phyloP scores from a whole-genome alignment of 2,329 filamentous ascomycete species.

The Neodidymelliopsis sp. region DNA sequence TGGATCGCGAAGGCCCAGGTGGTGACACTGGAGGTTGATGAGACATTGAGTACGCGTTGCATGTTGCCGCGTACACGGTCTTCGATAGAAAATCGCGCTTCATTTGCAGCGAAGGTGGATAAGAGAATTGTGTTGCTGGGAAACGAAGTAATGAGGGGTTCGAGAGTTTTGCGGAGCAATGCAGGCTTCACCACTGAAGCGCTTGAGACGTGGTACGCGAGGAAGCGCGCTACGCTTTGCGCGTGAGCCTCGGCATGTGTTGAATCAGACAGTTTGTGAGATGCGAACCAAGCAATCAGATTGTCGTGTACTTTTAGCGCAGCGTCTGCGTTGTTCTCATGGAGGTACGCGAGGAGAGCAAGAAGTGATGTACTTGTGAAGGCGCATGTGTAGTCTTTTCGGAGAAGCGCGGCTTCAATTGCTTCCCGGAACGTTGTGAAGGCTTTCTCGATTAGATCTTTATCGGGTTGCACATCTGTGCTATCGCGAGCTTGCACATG shows the following conservation, averaged over 20 bases:
- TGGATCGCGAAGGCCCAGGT: slow-evolving; percentile 64
- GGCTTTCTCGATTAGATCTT: not conserved
- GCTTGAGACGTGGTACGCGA: slow-evolving; percentile 70
- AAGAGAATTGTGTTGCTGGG: slow-evolving; percentile 81
- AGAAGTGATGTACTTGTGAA: slow-evolving; percentile 67
- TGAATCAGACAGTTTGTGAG: slow-evolving; percentile 27
- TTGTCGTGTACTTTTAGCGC: slow-evolving; percentile 50
- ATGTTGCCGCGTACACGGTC: slow-evolving; percentile 78
- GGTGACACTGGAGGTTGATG: slow-evolving; percentile 50
- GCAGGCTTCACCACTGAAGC: slow-evolving; percentile 72
- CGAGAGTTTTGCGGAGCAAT: slow-evolving; percentile 68
- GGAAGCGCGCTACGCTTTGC: slow-evolving; percentile 71
- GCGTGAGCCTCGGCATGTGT: slow-evolving; percentile 68
- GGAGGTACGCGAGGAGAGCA: slow-evolving; percentile 72
- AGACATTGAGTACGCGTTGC: slow-evolving; percentile 47
- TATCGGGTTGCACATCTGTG: not conserved
- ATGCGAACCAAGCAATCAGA: slow-evolving; percentile 31
- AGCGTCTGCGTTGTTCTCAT: slow-evolving; percentile 40
- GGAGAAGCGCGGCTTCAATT: slow-evolving; percentile 64
- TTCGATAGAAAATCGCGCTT: slow-evolving; percentile 74
- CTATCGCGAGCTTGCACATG: too few species aligned
- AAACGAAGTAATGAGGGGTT: slow-evolving; percentile 68
- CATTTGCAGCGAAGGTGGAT: slow-evolving; percentile 74
- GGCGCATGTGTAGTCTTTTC: slow-evolving; percentile 52
- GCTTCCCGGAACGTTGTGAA: not conserved